Evolutionary conservation across 306 rosid genomes (phyloP).

Genomic region (Herpetospermum pedunculosum): DNA sequence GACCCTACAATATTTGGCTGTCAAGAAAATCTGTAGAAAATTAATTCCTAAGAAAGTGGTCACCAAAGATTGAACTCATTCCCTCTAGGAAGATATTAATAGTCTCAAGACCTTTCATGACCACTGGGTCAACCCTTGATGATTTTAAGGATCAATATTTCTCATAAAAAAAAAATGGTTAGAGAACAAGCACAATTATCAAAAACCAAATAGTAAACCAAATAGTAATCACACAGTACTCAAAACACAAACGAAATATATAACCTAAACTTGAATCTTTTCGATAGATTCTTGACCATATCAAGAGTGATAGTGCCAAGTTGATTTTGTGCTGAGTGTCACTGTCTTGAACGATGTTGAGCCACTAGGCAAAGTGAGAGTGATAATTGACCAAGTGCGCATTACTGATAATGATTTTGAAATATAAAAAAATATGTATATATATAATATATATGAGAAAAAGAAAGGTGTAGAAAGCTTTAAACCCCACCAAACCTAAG

Average conservation of each 20-base stretch:
- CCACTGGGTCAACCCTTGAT: no score
- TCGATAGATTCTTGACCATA: background rate
- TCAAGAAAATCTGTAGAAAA: no score
- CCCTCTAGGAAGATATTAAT: no score
- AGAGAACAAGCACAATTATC: no score
- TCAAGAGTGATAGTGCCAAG: background rate
- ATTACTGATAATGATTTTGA: background rate
- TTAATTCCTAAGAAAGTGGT: no score
- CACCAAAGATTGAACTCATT: no score
- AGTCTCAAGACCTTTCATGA: no score
- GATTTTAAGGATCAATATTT: no score
- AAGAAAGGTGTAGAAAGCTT: conserved; percentile 31
- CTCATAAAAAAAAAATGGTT: no score
- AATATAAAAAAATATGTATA: background rate
- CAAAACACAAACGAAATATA: background rate
- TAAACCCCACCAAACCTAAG: conserved; percentile 43
- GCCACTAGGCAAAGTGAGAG: conserved; percentile 5
- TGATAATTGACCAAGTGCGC: conserved; percentile 14
- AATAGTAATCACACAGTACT: no score
- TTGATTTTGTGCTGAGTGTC: conserved; percentile 1
- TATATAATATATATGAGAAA: background rate
- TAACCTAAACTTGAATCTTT: background rate
- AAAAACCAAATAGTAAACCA: no score
- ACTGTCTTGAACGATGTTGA: conserved; percentile 5
- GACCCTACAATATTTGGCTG: no score